Percentiles rank a stretch among this genome's conserved stretches.
Conservation (phyloP, 768 basidiomycete species). For the Arthromyces matolae region DNA sequence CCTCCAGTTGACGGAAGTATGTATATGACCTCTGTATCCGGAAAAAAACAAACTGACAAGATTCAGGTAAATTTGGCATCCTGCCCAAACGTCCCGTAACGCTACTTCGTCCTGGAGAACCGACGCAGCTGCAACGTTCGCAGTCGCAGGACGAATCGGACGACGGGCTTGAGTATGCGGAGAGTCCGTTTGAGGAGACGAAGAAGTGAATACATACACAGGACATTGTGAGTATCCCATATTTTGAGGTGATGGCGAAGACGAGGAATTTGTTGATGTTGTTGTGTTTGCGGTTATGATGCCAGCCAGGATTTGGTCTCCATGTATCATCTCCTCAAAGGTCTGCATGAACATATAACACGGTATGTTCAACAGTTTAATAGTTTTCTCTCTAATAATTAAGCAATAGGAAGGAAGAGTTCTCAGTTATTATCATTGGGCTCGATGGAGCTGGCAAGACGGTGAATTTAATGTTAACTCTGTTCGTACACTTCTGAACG, state of each 20-base stretch:
- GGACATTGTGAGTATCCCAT: slow-evolving; percentile 65
- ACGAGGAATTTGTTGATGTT: slow-evolving; percentile 19
- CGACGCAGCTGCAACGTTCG: slow-evolving; percentile 17
- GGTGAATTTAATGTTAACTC: slow-evolving; percentile 34
- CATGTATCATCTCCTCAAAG: slow-evolving; percentile 95
- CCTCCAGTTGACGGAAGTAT: slow-evolving; percentile 31
- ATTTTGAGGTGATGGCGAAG: slow-evolving; percentile 9
- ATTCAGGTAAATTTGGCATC: slow-evolving; percentile 60
- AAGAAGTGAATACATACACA: slow-evolving; percentile 18
- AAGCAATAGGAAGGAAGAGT: slow-evolving; percentile 73
- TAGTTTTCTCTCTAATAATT: neutral
- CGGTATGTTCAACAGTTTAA: too few relatives aligned
- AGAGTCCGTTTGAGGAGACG: slow-evolving; percentile 70
- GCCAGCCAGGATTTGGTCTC: slow-evolving; percentile 15
- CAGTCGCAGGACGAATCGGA: slow-evolving; percentile 39
- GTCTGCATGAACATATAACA: slow-evolving; percentile 86
- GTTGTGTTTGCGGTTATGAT: slow-evolving; percentile 9
- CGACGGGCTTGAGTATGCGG: slow-evolving; percentile 68
- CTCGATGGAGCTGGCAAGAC: slow-evolving; percentile 93
- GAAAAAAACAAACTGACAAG: neutral
- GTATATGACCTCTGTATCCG: neutral
- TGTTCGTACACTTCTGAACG: slow-evolving; percentile 2
- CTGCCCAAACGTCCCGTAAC: slow-evolving; percentile 75
- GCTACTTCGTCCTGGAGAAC: slow-evolving; percentile 35
- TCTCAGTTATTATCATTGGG: slow-evolving; percentile 92